These are phyloP conservation scores for Entamoeba invadens DNA, from an alignment of 208 protist genomes.

Conservation along the genomic window DNA sequence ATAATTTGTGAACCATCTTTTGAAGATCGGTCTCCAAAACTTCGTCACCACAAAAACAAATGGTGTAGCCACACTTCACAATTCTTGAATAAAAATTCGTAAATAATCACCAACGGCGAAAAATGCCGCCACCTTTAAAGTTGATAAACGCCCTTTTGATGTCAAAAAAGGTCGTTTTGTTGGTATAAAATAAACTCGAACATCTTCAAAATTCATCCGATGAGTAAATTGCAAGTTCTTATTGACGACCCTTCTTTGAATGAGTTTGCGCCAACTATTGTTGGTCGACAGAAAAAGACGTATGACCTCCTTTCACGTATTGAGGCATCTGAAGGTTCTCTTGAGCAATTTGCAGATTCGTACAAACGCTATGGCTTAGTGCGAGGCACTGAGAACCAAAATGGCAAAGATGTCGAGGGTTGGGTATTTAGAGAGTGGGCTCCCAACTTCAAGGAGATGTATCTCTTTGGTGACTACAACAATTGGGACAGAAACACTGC, in stretches of 20 bases:
- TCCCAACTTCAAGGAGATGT: slow-evolving; percentile 25
- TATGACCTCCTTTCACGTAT: neutral
- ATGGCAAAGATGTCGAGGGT: neutral
- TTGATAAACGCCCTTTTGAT: no score
- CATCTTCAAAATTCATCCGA: no score
- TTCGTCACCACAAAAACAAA: no score
- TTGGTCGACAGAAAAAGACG: neutral
- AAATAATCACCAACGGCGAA: no score
- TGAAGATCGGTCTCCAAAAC: no score
- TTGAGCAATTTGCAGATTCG: neutral
- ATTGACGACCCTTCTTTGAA: neutral
- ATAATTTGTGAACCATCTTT: no score
- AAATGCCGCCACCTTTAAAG: no score
- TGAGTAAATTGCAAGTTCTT: neutral
- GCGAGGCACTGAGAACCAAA: neutral
- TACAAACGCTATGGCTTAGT: neutral
- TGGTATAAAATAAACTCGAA: no score
- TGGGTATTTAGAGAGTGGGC: slow-evolving; percentile 41
- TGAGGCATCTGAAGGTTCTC: neutral
- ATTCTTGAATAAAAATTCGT: no score
- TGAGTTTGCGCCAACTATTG: neutral
- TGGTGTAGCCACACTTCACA: no score
- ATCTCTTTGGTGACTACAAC: slow-evolving; percentile 53
- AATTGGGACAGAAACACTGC: slow-evolving; percentile 38
- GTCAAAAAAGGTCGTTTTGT: no score